Base-by-base conservation (phyloP, 352 stramenopile species). In the Lagenidium giganteum region DNA sequence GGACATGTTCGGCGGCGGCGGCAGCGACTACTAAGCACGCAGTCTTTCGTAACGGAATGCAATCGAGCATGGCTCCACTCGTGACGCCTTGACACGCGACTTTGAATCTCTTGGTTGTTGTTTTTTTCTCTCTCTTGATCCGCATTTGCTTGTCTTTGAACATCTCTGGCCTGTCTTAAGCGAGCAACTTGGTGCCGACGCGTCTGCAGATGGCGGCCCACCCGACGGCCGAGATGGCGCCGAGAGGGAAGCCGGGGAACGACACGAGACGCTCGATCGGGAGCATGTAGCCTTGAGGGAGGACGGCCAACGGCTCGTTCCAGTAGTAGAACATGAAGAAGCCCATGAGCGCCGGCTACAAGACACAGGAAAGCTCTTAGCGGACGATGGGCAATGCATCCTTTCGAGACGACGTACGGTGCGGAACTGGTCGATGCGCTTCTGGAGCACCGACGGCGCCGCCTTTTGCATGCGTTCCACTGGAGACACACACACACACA, bases 1-100 rank as follows among this genome's bases (percentile, higher is more conserved):
- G 72, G 74, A 89, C 71, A 92, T 92, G 79, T 92, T 89, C 61
- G 78, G 75, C 58, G 76, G 64, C 61, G 78, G 76, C 34, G 70
- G 67, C 45, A 53, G 52, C 57, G 79, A 92, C 60, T 92, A 89
- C 70, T 91, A 89, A 76, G 63, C 64, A 27, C 24, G 18, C 32
- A 38, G 32, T 38, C 22, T 36, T 51, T 22, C 23, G 47, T 51
- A 51, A 54, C 45, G 42, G 42, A 58, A 42, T 42, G 44, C 54
- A 52, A 56, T 42, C 34, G 46, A 62, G 53, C 46, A 53, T 53
- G 47, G 47, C 27, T 52, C 47, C 46, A 43, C 44, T 61, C 52
- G 52, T 61, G 52, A 55, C 52, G 40, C 45, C 41, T 62, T 42
- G 41, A 49, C 47, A 62, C 53, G 53, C 18, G 29, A 18, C 14